Percentiles rank a stretch among this genome's conserved stretches.
Evolutionary conservation across 2,329 filamentous ascomycete genomes (phyloP).

Genomic region (Chaetomiaceae sp.): DNA sequence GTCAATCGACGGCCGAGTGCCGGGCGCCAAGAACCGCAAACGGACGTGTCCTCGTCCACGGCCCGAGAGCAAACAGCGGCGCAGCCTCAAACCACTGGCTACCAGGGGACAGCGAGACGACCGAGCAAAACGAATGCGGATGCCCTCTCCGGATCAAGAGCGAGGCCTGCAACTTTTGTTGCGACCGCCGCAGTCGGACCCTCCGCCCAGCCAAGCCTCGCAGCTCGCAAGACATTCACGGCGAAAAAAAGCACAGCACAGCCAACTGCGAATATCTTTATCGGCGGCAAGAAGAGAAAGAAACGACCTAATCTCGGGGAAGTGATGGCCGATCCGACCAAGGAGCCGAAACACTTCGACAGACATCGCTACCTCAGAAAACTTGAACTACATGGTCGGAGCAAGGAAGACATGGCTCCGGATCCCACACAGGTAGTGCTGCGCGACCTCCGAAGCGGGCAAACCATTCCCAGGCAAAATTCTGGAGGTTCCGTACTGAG

Average conservation of each 20-base stretch:
- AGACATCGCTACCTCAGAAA: constrained; percentile 37
- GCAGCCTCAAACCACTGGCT: constrained; percentile 21
- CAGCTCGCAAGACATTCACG: constrained; percentile 11
- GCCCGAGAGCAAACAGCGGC: constrained; percentile 9
- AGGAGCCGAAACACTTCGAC: constrained; percentile 38
- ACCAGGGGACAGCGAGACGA: constrained; percentile 27
- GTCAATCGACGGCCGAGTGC: background rate
- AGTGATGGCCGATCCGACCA: constrained; percentile 39
- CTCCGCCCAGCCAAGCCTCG: background rate
- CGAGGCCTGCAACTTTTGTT: background rate
- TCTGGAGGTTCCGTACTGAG: constrained; percentile 7
- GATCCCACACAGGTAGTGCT: constrained; percentile 31
- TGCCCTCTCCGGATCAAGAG: constrained; percentile 15
- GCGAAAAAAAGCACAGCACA: constrained; percentile 21
- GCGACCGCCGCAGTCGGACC: background rate
- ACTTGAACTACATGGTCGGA: constrained; percentile 40
- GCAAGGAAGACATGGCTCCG: constrained; percentile 40
- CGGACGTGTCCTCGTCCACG: background rate
- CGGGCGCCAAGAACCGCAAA: background rate
- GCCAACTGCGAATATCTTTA: constrained; percentile 41
- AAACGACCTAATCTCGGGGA: constrained; percentile 35
- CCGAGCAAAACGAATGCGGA: constrained; percentile 18
- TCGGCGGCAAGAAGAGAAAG: constrained; percentile 39
- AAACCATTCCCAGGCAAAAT: constrained; percentile 8
- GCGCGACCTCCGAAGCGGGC: constrained; percentile 29